phyloP scores from a whole-genome alignment of 202 grass and related monocot species.

The Carex arenaria region DNA sequence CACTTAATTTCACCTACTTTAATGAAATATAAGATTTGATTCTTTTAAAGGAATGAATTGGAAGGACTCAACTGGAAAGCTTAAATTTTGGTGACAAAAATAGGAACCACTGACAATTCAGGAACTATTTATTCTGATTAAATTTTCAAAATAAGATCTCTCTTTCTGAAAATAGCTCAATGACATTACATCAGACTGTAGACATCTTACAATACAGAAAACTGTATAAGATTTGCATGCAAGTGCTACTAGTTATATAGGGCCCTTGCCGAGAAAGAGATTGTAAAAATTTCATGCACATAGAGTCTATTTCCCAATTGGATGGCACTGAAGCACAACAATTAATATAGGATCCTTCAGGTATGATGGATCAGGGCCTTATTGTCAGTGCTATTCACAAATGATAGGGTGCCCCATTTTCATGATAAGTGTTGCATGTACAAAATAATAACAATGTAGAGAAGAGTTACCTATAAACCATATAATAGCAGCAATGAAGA shows the following conservation, averaged over 20 bases:
- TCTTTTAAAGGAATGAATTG: background rate
- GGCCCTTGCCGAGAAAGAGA: background rate
- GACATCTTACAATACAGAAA: background rate
- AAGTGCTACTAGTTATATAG: background rate
- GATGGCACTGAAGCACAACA: background rate
- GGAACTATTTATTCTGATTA: background rate
- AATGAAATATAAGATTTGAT: background rate
- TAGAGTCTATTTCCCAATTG: background rate
- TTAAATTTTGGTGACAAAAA: background rate
- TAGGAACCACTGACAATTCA: background rate
- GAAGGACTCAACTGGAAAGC: background rate
- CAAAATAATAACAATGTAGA: background rate
- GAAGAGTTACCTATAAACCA: slow-evolving; percentile 78
- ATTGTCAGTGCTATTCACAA: background rate
- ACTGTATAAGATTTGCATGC: background rate
- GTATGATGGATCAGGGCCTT: background rate
- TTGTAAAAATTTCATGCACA: background rate
- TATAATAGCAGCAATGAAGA: slow-evolving; percentile 61
- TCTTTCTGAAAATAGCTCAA: background rate
- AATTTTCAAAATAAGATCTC: background rate
- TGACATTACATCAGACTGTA: background rate
- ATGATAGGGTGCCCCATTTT: background rate
- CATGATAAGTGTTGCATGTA: background rate
- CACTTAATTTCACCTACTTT: background rate
- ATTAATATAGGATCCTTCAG: background rate